These are phyloP conservation scores for Noccaea caerulescens DNA, from an alignment of 345 rosid species.

Conservation along the genomic window DNA sequence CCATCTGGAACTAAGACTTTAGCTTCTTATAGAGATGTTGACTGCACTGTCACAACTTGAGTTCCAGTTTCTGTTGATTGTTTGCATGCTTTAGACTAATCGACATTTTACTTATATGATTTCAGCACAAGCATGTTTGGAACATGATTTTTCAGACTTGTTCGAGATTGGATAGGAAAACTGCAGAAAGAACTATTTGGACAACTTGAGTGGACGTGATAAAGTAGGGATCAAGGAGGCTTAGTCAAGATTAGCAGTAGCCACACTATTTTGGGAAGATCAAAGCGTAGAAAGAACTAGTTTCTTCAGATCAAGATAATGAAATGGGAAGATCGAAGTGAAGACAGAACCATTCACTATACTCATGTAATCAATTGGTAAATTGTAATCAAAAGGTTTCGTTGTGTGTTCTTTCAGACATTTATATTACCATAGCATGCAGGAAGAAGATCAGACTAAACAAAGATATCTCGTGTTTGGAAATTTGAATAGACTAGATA, in stretches of 20 bases:
- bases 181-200: neutral
- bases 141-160: slow-evolving; percentile 17
- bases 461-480: neutral
- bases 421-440: slow-evolving; percentile 14
- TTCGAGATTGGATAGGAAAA: slow-evolving; percentile 4
- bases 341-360: slow-evolving; percentile 6
- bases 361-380: neutral
- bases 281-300: slow-evolving; percentile 6
- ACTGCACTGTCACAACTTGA: neutral
- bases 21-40: slow-evolving; percentile 12
- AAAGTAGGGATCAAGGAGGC: slow-evolving; percentile 2
- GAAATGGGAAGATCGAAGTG: slow-evolving; percentile 13
- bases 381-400: slow-evolving; percentile 14
- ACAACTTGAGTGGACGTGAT: slow-evolving; percentile 16
- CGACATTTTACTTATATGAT: neutral
- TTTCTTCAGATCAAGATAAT: no score
- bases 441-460: slow-evolving; percentile 1
- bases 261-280: slow-evolving; percentile 23
- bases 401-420: slow-evolving; percentile 7
- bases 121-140: slow-evolving; percentile 23
- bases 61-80: slow-evolving; percentile 15
- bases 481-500: slow-evolving; percentile 3
- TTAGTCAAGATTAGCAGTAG: slow-evolving; percentile 9
- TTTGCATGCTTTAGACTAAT: slow-evolving; percentile 9
- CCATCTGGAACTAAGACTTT: neutral